Percentiles rank a stretch among this genome's conserved stretches.
These are phyloP conservation scores for Solidago caesia DNA, from an alignment of 129 eudicot genomes.

Conservation along the genomic window DNA sequence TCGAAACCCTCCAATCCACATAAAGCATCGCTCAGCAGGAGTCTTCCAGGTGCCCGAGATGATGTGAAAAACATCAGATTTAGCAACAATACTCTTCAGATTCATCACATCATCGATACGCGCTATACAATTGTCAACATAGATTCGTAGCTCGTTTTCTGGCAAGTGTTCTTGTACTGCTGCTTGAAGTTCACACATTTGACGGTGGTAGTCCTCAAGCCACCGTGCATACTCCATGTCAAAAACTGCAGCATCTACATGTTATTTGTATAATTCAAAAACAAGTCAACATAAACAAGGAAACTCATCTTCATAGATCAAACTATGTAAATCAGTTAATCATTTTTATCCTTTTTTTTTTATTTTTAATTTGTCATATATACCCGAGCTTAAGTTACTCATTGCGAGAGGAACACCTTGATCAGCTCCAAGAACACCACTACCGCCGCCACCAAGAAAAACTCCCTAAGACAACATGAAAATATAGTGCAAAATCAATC, in stretches of 20 bases:
- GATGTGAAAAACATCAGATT: slow-evolving; percentile 84
- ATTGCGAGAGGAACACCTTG: slow-evolving; percentile 63
- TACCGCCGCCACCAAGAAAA: slow-evolving; percentile 74
- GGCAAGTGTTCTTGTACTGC: slow-evolving; percentile 89
- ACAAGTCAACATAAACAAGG: background rate
- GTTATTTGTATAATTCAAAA: slow-evolving; percentile 14
- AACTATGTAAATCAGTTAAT: background rate
- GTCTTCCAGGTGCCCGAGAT: slow-evolving; percentile 95
- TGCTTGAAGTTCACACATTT: slow-evolving; percentile 81
- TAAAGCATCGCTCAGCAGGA: slow-evolving; percentile 96
- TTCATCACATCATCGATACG: slow-evolving; percentile 80
- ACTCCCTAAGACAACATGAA: slow-evolving; percentile 52
- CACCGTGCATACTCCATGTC: slow-evolving; percentile 93
- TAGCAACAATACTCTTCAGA: slow-evolving; percentile 72
- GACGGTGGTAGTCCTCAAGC: slow-evolving; percentile 90
- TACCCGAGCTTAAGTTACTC: slow-evolving; percentile 77
- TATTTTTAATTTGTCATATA: slow-evolving; percentile 12
- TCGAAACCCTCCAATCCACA: slow-evolving; percentile 99
- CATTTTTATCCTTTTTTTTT: background rate
- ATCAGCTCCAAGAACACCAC: slow-evolving; percentile 66
- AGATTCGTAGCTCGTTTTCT: slow-evolving; percentile 79
- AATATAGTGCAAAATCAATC: background rate
- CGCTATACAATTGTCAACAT: slow-evolving; percentile 73
- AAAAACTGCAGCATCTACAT: slow-evolving; percentile 76
- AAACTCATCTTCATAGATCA: background rate